phyloP scores from a whole-genome alignment of 345 rosid genomes.

The Eucalyptus polybractea region DNA sequence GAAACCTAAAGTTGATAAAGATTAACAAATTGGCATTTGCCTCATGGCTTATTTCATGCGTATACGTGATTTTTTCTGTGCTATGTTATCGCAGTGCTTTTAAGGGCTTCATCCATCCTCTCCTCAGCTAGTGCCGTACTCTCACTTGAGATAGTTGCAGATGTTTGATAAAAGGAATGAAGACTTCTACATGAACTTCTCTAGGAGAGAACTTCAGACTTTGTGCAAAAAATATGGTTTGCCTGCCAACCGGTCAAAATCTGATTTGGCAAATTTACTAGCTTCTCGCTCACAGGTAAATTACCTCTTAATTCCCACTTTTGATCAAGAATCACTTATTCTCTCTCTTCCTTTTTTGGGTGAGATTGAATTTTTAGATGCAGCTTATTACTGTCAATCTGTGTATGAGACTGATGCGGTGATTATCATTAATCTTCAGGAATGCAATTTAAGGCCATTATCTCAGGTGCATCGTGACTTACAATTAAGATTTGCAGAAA shows the following conservation, averaged over 20 bases:
- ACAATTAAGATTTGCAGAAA: background rate
- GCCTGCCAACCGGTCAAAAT: conserved; percentile 62
- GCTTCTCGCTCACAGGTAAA: conserved; percentile 39
- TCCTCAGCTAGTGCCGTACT: background rate
- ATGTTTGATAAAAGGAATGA: conserved; percentile 34
- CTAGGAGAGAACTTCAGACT: conserved; percentile 72
- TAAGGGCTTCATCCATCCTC: background rate
- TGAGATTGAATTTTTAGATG: background rate
- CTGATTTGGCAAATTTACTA: conserved; percentile 49
- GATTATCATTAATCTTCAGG: background rate
- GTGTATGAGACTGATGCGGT: background rate
- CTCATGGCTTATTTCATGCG: background rate
- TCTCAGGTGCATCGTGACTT: background rate
- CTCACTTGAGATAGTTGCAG: background rate
- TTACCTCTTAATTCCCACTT: background rate
- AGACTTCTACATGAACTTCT: conserved; percentile 23
- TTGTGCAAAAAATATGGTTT: conserved; percentile 57
- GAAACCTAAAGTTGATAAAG: background rate
- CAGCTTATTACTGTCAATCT: background rate
- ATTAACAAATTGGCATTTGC: background rate
- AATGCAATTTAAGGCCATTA: background rate
- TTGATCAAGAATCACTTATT: background rate
- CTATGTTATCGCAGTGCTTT: background rate
- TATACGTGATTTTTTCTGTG: background rate
- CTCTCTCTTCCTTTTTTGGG: background rate